Percentiles rank a stretch among this genome's conserved stretches.
These are phyloP conservation scores for Penicillium expansum DNA, from an alignment of 2,329 filamentous ascomycete species.

Conservation along the genomic window DNA sequence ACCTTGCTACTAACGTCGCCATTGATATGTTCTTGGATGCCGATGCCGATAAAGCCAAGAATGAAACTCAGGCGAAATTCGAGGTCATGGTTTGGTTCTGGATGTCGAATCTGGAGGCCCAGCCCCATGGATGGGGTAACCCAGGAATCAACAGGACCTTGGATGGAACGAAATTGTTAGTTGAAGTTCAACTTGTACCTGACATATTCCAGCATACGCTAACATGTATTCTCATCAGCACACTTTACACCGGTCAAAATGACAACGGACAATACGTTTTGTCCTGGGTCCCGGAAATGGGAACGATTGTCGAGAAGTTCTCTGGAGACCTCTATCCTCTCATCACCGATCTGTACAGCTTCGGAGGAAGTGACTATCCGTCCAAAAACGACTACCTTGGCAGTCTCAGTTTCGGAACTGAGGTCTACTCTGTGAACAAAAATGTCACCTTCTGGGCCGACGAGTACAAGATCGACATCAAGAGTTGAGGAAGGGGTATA, in stretches of 20 bases:
- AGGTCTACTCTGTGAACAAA: slow-evolving; percentile 45
- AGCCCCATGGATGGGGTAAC: slow-evolving; percentile 49
- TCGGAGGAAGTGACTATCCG: slow-evolving; percentile 39
- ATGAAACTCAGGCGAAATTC: slow-evolving; percentile 42
- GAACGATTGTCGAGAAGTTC: slow-evolving; percentile 41
- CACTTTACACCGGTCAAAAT: slow-evolving; percentile 35
- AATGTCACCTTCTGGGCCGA: slow-evolving; percentile 52
- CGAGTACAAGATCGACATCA: slow-evolving; percentile 32
- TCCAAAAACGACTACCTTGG: slow-evolving; percentile 49
- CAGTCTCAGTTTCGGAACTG: slow-evolving; percentile 53
- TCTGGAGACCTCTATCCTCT: slow-evolving; percentile 50
- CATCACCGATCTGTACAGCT: slow-evolving; percentile 41
- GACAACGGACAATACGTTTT: slow-evolving; percentile 46
- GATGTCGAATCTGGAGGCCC: slow-evolving; percentile 46
- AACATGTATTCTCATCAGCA: slow-evolving; percentile 8
- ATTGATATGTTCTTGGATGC: slow-evolving; percentile 59
- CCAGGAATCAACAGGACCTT: slow-evolving; percentile 38
- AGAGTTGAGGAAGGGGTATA: slow-evolving; percentile 5
- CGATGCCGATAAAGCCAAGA: slow-evolving; percentile 41
- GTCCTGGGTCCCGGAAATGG: slow-evolving; percentile 49
- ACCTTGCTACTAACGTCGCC: slow-evolving; percentile 56
- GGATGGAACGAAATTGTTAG: slow-evolving; percentile 35
- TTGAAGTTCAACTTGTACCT: neutral
- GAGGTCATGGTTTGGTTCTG: slow-evolving; percentile 61
- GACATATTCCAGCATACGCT: neutral